A percentile compares a stretch with the other conserved stretches of the same genome.
Conservation (phyloP, 257 asterid genomes). For the Ehretia macrophylla region DNA sequence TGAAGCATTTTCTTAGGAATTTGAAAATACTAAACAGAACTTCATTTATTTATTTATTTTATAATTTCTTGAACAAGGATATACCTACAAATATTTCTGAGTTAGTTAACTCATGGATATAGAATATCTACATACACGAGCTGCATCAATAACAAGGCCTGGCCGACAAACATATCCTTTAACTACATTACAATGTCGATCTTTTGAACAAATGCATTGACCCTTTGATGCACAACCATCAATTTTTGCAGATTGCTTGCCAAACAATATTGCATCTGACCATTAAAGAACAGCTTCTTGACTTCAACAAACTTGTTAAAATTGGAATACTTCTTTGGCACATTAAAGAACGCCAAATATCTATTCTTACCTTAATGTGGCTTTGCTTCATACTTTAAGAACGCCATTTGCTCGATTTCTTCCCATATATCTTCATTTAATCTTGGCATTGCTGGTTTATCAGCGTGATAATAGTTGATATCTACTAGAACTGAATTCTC, state of each 20-base stretch:
- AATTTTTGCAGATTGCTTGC: conserved; percentile 13
- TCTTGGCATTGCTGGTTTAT: conserved; percentile 45
- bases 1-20: too few species aligned
- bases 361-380: conserved; percentile 94
- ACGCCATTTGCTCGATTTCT: conserved; percentile 85
- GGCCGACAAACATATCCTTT: conserved; percentile 53
- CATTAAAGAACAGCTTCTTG: conserved; percentile 39
- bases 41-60: too few species aligned
- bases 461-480: conserved; percentile 63
- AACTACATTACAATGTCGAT: conserved; percentile 68
- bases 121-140: conserved; percentile 59
- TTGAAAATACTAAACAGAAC: too few species aligned
- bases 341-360: conserved; percentile 45
- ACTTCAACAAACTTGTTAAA: conserved; percentile 42
- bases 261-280: conserved; percentile 50
- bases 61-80: too few species aligned
- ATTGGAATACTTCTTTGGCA: conserved; percentile 39
- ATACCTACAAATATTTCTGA: too few species aligned
- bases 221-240: conserved; percentile 90
- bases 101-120: conserved; percentile 6
- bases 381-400: conserved; percentile 52
- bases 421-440: conserved; percentile 67
- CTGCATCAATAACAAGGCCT: conserved; percentile 56
- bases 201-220: conserved; percentile 58
- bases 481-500: conserved; percentile 62